Conservation (phyloP, 2,329 filamentous ascomycete genomes). For the Clonostachys sp. region DNA sequence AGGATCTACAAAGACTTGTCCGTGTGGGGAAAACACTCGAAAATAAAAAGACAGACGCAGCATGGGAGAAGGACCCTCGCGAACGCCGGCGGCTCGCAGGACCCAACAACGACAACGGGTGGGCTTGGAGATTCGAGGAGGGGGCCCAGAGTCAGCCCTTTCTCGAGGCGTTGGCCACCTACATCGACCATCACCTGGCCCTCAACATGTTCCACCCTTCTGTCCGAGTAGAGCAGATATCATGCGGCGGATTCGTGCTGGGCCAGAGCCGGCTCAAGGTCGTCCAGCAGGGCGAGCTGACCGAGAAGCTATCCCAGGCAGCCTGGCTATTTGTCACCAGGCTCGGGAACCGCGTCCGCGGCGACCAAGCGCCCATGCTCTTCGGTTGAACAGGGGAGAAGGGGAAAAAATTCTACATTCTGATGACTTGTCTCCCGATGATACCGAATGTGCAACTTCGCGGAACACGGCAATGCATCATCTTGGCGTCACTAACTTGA, state of each 20-base stretch:
- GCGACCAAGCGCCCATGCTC: conserved; percentile 14
- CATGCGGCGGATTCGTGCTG: conserved; percentile 51
- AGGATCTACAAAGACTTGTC: conserved; percentile 41
- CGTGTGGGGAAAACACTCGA: conserved; percentile 26
- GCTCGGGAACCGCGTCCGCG: conserved; percentile 23
- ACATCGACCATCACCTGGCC: conserved; percentile 47
- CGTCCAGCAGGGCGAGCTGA: conserved; percentile 12
- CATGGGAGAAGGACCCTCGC: conserved; percentile 23
- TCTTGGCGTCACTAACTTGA: too few species aligned
- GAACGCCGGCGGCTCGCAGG: conserved; percentile 42
- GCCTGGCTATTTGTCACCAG: conserved; percentile 30
- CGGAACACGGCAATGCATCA: too few species aligned
- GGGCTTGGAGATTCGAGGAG: conserved; percentile 35
- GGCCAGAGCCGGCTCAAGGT: conserved; percentile 49
- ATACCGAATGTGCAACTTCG: too few species aligned
- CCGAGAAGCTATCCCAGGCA: conserved; percentile 21
- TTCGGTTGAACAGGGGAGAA: conserved; percentile 7
- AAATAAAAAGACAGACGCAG: conserved; percentile 1
- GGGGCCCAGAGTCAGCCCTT: conserved; percentile 28
- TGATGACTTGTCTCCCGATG: too few species aligned
- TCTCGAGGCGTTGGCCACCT: conserved; percentile 41
- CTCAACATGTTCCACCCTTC: conserved; percentile 51
- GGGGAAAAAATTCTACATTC: too few species aligned
- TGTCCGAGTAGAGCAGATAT: conserved; percentile 47
- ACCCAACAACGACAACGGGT: conserved; percentile 43